Evolutionary conservation across 257 asterid genomes (phyloP), one percentile per base, ranked within the genome.

Genomic region (Solanum chiquidenum): DNA sequence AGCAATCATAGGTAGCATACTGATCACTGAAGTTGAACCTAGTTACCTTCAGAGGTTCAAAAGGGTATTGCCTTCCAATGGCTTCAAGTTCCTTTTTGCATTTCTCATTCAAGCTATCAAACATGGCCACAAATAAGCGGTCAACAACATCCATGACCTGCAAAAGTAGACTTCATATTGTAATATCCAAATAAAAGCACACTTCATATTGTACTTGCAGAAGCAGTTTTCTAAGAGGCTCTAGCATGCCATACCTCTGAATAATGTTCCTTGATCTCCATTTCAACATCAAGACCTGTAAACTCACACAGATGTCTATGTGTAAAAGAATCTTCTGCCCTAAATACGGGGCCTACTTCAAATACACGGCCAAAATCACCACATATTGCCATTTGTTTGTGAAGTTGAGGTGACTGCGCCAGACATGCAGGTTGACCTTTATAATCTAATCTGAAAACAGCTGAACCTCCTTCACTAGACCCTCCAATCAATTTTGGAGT

Each of bases 101-200:
- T 23, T 66, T 92, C 89, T 90, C 92, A 89, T 94, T 97, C 92
- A 97, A 88, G 85, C 87, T 40, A 90, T 97, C 98, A 86, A 97
- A 97, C 93, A 97, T 93, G n/a, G 86, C 40, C 16, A 97, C 98
- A 91, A 97, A 97, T 87, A 97, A 88, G 74, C 90, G 89, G 85
- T 93, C 99, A 73, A 95, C 98, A 85, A 95, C 42, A 91, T 96
- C 98, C 99, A 97, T 94, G 89, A 96, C 98, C 99, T 95, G 97
- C 93, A 90, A 52, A 71, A 31, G 35, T 77, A 40, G 4, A 40
- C 35, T 76, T 76, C 83, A 76, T n/a, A 38, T n/a, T 76, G 60
- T 37, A 74, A 74, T 20, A 74, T 74, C 83, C 83, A 74, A 74
- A 21, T 34, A 90, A 35, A 83, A 64, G 23, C 1, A 7, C 38